Conservation (phyloP, 2,329 filamentous ascomycete genomes). For the Clonostachys sp. region DNA sequence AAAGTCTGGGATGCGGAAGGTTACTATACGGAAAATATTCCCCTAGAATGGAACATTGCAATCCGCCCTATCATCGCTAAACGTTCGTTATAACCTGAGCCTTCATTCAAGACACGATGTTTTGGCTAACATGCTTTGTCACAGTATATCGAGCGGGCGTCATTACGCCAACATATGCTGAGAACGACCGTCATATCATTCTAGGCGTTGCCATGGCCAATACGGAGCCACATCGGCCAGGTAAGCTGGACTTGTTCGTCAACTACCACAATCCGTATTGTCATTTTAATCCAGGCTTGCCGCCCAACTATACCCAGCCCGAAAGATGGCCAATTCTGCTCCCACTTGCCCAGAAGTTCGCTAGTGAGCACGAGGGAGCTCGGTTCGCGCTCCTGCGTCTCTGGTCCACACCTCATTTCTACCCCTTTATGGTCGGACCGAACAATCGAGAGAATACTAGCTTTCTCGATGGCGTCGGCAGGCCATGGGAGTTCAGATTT, state of each 20-base stretch:
- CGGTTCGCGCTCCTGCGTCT: slow-evolving; percentile 16
- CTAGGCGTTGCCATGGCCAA: slow-evolving; percentile 11
- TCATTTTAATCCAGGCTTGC: slow-evolving; percentile 5
- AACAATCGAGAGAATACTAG: slow-evolving; percentile 8
- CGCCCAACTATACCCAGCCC: slow-evolving; percentile 6
- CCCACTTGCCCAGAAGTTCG: slow-evolving; percentile 9
- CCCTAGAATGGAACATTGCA: slow-evolving; percentile 17
- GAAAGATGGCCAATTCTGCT: slow-evolving; percentile 13
- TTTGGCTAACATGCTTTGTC: neutral
- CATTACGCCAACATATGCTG: slow-evolving; percentile 10
- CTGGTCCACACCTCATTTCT: slow-evolving; percentile 19
- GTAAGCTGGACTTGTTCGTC: slow-evolving; percentile 16
- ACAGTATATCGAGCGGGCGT: slow-evolving; percentile 17
- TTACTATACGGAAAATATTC: slow-evolving; percentile 12
- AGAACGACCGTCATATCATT: slow-evolving; percentile 10
- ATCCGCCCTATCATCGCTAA: slow-evolving; percentile 15
- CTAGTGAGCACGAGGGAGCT: slow-evolving; percentile 3
- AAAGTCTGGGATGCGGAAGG: slow-evolving; percentile 2
- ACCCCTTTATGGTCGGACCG: slow-evolving; percentile 16
- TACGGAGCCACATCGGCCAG: slow-evolving; percentile 16
- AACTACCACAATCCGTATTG: slow-evolving; percentile 14
- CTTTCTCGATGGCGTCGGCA: slow-evolving; percentile 15
- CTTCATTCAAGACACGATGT: slow-evolving; percentile 1
- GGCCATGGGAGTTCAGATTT: slow-evolving; percentile 18
- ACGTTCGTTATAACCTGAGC: slow-evolving; percentile 3